Conservation (phyloP, 2,329 filamentous ascomycete species). For the Oidium heveae region DNA sequence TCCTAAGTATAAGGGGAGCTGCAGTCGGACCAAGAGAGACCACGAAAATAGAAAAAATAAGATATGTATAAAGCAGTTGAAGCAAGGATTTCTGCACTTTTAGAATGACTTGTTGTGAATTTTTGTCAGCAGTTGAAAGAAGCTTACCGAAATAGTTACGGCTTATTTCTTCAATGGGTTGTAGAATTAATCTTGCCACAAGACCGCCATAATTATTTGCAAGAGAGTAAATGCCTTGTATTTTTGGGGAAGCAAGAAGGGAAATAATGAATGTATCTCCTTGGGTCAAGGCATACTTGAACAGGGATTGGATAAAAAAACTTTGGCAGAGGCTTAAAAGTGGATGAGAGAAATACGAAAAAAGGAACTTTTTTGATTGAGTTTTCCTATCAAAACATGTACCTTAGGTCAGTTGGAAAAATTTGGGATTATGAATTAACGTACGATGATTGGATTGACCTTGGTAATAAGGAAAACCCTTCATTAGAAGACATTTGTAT, state of each 20-base stretch:
- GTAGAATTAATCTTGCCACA: conserved; percentile 68
- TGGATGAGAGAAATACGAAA: conserved; percentile 33
- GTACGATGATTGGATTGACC: conserved; percentile 15
- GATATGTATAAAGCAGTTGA: conserved; percentile 45
- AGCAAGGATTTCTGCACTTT: conserved; percentile 28
- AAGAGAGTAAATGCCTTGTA: conserved; percentile 78
- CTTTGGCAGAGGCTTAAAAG: conserved; percentile 53
- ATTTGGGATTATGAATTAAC: background rate
- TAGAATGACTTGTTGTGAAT: conserved; percentile 11
- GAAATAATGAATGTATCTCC: conserved; percentile 80
- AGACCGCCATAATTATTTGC: conserved; percentile 89
- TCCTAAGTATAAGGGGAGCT: conserved; percentile 43
- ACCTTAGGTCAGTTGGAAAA: background rate
- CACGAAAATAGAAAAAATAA: conserved; percentile 44
- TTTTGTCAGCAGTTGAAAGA: conserved; percentile 20
- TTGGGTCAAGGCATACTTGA: conserved; percentile 87
- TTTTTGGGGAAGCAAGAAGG: conserved; percentile 45
- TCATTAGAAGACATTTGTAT: conserved; percentile 25
- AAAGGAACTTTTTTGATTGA: conserved; percentile 7
- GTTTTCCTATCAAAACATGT: background rate
- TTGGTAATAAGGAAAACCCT: conserved; percentile 44
- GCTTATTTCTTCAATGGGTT: conserved; percentile 84
- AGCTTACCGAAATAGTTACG: conserved; percentile 73
- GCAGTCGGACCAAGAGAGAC: conserved; percentile 48
- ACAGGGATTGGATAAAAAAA: conserved; percentile 62